phyloP scores from a whole-genome alignment of 768 basidiomycete species.

The Thelephora ganbajun region DNA sequence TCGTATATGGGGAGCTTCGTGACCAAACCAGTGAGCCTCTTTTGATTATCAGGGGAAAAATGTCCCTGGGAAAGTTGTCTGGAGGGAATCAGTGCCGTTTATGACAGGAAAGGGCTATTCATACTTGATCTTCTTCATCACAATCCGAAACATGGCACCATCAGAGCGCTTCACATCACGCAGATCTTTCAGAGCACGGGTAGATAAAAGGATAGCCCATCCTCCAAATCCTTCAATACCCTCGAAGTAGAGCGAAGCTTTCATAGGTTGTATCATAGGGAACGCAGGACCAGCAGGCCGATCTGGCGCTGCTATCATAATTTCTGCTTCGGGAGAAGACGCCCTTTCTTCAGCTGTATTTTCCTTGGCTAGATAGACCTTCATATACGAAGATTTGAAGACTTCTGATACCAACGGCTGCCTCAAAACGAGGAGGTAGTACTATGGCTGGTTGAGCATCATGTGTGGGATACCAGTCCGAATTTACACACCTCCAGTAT shows the following conservation, averaged over 20 bases:
- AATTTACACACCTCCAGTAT: conserved; percentile 16
- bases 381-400: conserved; percentile 5
- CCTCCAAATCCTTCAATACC: conserved; percentile 46
- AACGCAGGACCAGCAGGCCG: conserved; percentile 18
- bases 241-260: conserved; percentile 46
- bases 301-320: background rate
- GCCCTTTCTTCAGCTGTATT: background rate
- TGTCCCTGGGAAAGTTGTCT: conserved; percentile 57
- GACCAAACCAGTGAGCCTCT: conserved; percentile 29
- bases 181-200: conserved; percentile 33
- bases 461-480: background rate
- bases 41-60: conserved; percentile 56
- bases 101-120: conserved; percentile 6
- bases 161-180: conserved; percentile 33
- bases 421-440: conserved; percentile 2
- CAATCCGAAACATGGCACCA: conserved; percentile 31
- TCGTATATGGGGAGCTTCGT: conserved; percentile 45
- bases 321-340: background rate
- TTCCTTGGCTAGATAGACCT: background rate
- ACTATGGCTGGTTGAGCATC: background rate
- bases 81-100: background rate
- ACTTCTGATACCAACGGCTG: background rate
- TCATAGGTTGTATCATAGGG: conserved; percentile 41
- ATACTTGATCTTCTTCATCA: conserved; percentile 58
- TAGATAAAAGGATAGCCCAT: conserved; percentile 47